These are phyloP conservation scores for Lindgomyces ingoldianus DNA, from an alignment of 495 filamentous ascomycete genomes.

Conservation along the genomic window DNA sequence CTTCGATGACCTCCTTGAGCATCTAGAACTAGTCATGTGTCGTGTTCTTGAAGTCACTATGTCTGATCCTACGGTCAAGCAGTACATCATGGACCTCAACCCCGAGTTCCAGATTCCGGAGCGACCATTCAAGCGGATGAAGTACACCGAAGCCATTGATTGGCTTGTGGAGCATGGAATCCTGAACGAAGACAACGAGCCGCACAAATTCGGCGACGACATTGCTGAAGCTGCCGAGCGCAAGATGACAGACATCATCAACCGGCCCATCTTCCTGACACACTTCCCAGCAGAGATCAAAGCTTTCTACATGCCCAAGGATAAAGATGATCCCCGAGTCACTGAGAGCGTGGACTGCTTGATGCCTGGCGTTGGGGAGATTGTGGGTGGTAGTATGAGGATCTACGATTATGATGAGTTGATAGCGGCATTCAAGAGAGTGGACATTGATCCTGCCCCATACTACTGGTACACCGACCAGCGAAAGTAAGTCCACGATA, in stretches of 20 bases:
- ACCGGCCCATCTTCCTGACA: slow-evolving; percentile 91
- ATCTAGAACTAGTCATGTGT: slow-evolving; percentile 88
- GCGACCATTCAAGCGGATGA: slow-evolving; percentile 93
- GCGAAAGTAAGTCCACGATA: slow-evolving; percentile 71
- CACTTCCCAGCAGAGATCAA: slow-evolving; percentile 98
- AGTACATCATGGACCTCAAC: slow-evolving; percentile 81
- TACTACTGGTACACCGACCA: slow-evolving; percentile 99
- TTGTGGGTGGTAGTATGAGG: slow-evolving; percentile 95
- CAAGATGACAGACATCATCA: slow-evolving; percentile 94
- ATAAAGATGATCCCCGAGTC: slow-evolving; percentile 74
- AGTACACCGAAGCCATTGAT: slow-evolving; percentile 87
- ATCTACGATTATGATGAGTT: slow-evolving; percentile 93
- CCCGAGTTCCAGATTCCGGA: slow-evolving; percentile 76
- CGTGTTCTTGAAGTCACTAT: slow-evolving; percentile 76
- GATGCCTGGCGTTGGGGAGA: slow-evolving; percentile 97
- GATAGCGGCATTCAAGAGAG: slow-evolving; percentile 81
- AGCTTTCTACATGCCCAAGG: slow-evolving; percentile 99
- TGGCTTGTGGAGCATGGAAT: slow-evolving; percentile 91
- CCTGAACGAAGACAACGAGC: slow-evolving; percentile 85
- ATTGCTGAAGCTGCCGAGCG: slow-evolving; percentile 98
- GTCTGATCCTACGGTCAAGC: slow-evolving; percentile 67
- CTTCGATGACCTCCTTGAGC: slow-evolving; percentile 87
- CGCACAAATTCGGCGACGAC: slow-evolving; percentile 92
- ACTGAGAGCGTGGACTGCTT: slow-evolving; percentile 96
- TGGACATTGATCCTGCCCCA: slow-evolving; percentile 78